These are phyloP conservation scores for Ogataea ganodermae DNA, from an alignment of 805 yeast genomes.

Conservation along the genomic window DNA sequence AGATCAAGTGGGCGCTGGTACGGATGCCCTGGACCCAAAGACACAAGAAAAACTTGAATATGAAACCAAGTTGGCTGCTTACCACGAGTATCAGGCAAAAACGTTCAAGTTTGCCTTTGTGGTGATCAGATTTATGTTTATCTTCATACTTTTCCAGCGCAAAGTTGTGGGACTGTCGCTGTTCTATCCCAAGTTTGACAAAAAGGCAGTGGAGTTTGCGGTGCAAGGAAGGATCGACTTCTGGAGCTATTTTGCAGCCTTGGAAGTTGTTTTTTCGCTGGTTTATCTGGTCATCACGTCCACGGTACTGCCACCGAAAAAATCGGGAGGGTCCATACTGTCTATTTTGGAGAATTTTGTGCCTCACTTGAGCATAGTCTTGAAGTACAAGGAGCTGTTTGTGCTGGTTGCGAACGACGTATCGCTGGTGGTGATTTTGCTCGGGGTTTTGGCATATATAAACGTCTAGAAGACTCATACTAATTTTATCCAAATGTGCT, in stretches of 20 bases:
- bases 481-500: neutral
- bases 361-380: constrained; percentile 23
- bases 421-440: constrained; percentile 29
- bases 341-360: constrained; percentile 26
- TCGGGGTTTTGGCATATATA: constrained; percentile 24
- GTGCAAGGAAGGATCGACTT: constrained; percentile 16
- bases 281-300: constrained; percentile 18
- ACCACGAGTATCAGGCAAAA: constrained; percentile 15
- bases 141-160: constrained; percentile 17
- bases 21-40: constrained; percentile 3
- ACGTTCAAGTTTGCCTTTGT: constrained; percentile 19
- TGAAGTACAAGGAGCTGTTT: constrained; percentile 32
- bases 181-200: constrained; percentile 16
- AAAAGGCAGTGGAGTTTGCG: constrained; percentile 11
- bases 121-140: constrained; percentile 18
- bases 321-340: constrained; percentile 20
- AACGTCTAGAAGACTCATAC: neutral
- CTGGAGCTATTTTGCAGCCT: constrained; percentile 26
- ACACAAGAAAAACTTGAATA: constrained; percentile 20
- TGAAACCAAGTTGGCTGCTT: constrained; percentile 14
- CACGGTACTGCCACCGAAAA: constrained; percentile 15
- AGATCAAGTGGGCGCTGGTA: constrained; percentile 6
- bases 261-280: constrained; percentile 26
- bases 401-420: constrained; percentile 29
- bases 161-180: constrained; percentile 11